Evolutionary conservation across 2,329 filamentous ascomycete species (phyloP).

Genomic region (Talaromyces funiculosus): DNA sequence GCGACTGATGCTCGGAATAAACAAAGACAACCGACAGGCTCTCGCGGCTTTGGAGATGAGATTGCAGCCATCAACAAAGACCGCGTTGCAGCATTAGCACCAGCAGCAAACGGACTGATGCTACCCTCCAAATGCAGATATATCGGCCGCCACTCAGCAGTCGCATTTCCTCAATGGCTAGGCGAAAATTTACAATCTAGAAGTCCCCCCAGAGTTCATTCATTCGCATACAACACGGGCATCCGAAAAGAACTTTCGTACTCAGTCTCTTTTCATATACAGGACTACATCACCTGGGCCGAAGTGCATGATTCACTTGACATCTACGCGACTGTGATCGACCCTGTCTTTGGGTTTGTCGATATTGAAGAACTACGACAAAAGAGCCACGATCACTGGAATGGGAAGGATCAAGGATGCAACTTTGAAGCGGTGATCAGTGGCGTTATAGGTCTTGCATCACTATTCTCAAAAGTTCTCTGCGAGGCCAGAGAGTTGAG

Average conservation of each 20-base stretch:
- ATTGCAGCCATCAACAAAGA: not conserved
- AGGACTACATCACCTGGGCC: conserved; percentile 21
- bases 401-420: conserved; percentile 18
- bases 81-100: not conserved
- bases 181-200: conserved; percentile 27
- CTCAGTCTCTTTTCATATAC: conserved; percentile 19
- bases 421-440: conserved; percentile 31
- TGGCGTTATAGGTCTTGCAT: conserved; percentile 29
- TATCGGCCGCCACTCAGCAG: conserved; percentile 26
- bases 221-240: conserved; percentile 33
- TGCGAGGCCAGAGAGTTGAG: conserved; percentile 23
- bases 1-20: not conserved
- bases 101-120: conserved; percentile 20
- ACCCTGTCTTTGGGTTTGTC: conserved; percentile 30
- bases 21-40: not conserved
- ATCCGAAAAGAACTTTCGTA: conserved; percentile 25
- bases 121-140: conserved; percentile 28
- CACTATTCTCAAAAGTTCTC: conserved; percentile 24
- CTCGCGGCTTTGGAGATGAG: conserved; percentile 3
- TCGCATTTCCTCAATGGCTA: conserved; percentile 30
- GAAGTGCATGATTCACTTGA: conserved; percentile 24
- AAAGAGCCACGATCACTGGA: conserved; percentile 27
- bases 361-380: conserved; percentile 22
- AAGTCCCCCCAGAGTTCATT: conserved; percentile 32
- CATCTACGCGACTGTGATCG: conserved; percentile 25